phyloP scores from a whole-genome alignment of 1,284 basidiomycete genomes.

The Takashimella tepidaria region DNA sequence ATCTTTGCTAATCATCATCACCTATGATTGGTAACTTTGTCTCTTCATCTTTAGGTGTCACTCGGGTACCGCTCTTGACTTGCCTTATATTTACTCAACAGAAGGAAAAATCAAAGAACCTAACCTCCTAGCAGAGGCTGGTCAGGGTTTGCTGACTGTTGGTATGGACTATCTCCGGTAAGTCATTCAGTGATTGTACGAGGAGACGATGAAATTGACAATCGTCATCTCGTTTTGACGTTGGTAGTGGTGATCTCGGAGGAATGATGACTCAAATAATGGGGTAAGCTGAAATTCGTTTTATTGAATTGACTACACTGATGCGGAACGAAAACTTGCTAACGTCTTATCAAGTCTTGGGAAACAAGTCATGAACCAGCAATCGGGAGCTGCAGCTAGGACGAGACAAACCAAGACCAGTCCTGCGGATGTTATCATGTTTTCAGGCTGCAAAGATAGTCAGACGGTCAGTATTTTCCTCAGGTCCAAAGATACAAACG shows the following conservation, averaged over 20 bases:
- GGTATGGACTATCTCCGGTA: constrained; percentile 28
- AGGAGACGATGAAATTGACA: too few relatives aligned
- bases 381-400: constrained; percentile 6
- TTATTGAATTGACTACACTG: background rate
- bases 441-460: constrained; percentile 84
- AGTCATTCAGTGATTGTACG: too few relatives aligned
- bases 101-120: constrained; percentile 92
- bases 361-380: constrained; percentile 14
- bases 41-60: constrained; percentile 43
- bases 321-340: background rate
- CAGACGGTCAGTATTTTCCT: constrained; percentile 71
- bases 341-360: constrained; percentile 4
- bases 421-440: constrained; percentile 62
- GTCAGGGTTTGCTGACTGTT: constrained; percentile 59
- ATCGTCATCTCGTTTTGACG: too few relatives aligned
- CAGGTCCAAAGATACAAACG: too few relatives aligned
- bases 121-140: constrained; percentile 71
- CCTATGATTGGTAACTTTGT: too few relatives aligned
- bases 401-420: constrained; percentile 67
- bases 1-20: background rate
- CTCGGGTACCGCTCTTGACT: constrained; percentile 50
- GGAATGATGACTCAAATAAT: constrained; percentile 58
- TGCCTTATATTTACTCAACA: constrained; percentile 66
- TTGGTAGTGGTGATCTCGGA: constrained; percentile 65
- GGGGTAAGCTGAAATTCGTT: constrained; percentile 8